Percentiles rank a stretch among this genome's conserved stretches.
phyloP scores from a whole-genome alignment of 768 basidiomycete genomes.

The Floccularia luteovirens region DNA sequence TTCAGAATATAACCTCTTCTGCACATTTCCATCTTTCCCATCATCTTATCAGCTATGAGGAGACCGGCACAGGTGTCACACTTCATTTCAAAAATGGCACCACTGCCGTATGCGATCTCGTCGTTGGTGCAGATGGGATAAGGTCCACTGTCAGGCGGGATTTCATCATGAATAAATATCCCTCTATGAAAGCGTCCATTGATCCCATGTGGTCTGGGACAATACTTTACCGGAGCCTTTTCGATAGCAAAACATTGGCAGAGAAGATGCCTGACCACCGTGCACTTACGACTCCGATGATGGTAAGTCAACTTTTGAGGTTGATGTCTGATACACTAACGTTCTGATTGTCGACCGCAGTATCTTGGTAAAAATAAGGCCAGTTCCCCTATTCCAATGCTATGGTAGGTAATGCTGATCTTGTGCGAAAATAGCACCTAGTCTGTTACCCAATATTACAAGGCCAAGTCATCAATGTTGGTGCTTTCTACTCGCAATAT shows the following conservation, averaged over 20 bases:
- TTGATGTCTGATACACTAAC: background rate
- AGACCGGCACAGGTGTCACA: background rate
- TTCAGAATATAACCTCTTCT: background rate
- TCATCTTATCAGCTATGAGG: background rate
- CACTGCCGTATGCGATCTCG: background rate
- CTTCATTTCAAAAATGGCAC: background rate
- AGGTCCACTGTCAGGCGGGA: background rate
- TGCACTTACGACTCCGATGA: background rate
- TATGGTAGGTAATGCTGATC: background rate
- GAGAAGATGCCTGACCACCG: background rate
- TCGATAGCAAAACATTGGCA: background rate
- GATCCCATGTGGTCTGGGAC: background rate
- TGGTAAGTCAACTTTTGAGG: background rate
- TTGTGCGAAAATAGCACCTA: constrained; percentile 22
- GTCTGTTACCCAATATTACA: constrained; percentile 23
- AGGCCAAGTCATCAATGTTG: constrained; percentile 21
- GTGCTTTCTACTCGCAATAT: constrained; percentile 15
- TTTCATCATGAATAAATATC: background rate
- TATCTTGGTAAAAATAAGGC: background rate
- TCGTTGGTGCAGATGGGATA: too few species aligned
- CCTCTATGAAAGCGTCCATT: background rate
- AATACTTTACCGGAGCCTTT: background rate
- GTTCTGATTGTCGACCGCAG: background rate
- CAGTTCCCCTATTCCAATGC: background rate
- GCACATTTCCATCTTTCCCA: background rate